Conservation (phyloP, 2,329 filamentous ascomycete genomes). For the Cladophialophora chaetospira region DNA sequence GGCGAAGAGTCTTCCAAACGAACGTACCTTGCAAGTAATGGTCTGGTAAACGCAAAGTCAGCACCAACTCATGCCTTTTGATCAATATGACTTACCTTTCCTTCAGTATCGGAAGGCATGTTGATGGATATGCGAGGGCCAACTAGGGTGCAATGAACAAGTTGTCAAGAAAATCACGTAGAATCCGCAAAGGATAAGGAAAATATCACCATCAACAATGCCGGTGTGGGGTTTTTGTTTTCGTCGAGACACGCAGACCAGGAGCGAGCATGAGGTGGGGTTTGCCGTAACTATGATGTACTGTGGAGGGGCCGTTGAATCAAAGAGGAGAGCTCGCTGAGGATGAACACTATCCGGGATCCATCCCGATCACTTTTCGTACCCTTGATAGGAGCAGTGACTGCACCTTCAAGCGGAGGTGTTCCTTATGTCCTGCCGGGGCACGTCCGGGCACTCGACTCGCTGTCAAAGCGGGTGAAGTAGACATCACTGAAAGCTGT, state of each 20-base stretch:
- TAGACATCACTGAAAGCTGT: too few relatives aligned
- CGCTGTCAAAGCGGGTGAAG: too few relatives aligned
- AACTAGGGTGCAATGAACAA: neutral
- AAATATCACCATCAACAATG: neutral
- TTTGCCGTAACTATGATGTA: neutral
- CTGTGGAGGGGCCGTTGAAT: neutral
- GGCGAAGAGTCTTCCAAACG: neutral
- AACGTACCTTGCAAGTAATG: conserved; percentile 78
- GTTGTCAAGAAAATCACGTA: neutral
- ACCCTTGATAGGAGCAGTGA: too few relatives aligned
- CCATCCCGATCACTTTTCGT: conserved; percentile 3
- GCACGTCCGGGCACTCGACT: neutral
- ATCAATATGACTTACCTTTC: conserved; percentile 29
- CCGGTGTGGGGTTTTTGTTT: conserved; percentile 11
- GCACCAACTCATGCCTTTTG: neutral
- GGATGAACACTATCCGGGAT: conserved; percentile 4
- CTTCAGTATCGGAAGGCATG: conserved; percentile 32
- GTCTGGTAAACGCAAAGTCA: conserved; percentile 57
- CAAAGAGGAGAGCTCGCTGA: neutral
- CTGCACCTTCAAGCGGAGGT: neutral
- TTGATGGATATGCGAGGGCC: conserved; percentile 8
- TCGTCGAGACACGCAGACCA: neutral
- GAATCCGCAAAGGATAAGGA: neutral
- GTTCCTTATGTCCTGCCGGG: neutral
- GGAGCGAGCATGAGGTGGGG: conserved; percentile 4